phyloP scores from a whole-genome alignment of 768 basidiomycete genomes.

The Serendipita sp. region DNA sequence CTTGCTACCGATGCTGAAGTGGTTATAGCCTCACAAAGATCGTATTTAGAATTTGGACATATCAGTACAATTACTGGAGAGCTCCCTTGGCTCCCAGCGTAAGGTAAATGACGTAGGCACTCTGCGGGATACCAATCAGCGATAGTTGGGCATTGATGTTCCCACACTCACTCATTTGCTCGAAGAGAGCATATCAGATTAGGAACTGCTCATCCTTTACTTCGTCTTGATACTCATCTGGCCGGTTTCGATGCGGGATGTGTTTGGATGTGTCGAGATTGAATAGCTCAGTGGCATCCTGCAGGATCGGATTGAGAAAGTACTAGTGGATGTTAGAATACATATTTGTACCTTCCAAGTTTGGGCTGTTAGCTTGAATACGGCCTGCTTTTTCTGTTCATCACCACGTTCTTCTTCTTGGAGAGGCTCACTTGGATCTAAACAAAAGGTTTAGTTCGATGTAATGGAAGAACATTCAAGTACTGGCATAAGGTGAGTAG shows the following conservation, averaged over 20 bases:
- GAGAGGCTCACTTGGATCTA: slow-evolving; percentile 52
- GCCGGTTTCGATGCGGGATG: not conserved
- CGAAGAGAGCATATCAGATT: not conserved
- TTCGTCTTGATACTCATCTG: not conserved
- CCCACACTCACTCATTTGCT: too few relatives aligned
- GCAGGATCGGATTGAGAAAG: not conserved
- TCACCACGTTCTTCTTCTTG: slow-evolving; percentile 43
- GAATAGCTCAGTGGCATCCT: slow-evolving; percentile 83
- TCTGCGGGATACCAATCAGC: too few relatives aligned
- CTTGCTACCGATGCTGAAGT: too few relatives aligned
- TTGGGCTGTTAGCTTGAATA: slow-evolving; percentile 81
- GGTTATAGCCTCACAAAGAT: too few relatives aligned
- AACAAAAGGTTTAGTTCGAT: not conserved
- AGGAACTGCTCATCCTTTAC: not conserved
- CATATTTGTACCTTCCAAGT: slow-evolving; percentile 57
- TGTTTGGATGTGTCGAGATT: slow-evolving; percentile 46
- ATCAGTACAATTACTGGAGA: too few relatives aligned
- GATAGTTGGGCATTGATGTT: too few relatives aligned
- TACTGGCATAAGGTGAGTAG: slow-evolving; percentile 52
- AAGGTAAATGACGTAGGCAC: too few relatives aligned
- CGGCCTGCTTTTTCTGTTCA: slow-evolving; percentile 65
- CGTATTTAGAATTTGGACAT: too few relatives aligned
- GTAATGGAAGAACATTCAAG: not conserved
- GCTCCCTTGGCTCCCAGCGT: too few relatives aligned
- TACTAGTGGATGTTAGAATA: not conserved